Evolutionary conservation across 2,329 filamentous ascomycete genomes (phyloP).

Genomic region (Xylariaceae sp.): DNA sequence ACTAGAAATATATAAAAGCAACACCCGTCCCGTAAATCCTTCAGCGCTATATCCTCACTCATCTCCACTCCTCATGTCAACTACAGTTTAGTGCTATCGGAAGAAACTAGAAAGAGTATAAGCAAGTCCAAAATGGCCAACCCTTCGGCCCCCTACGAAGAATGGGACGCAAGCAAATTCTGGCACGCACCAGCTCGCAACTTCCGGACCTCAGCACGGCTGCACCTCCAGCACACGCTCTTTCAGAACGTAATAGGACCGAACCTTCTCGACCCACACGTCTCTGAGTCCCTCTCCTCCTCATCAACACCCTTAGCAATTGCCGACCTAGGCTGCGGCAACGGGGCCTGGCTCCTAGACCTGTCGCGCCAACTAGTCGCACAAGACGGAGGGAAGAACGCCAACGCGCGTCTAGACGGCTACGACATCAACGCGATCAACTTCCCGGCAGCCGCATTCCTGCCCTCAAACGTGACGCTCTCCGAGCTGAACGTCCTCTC

Average conservation of each 20-base stretch:
- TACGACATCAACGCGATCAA: slow-evolving; percentile 23
- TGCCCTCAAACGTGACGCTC: slow-evolving; percentile 16
- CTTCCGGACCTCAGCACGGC: slow-evolving; percentile 21
- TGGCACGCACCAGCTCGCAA: slow-evolving; percentile 22
- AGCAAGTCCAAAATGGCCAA: slow-evolving; percentile 2
- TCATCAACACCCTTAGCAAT: slow-evolving; percentile 12
- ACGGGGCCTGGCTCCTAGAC: slow-evolving; percentile 22
- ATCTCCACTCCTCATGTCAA: too few relatives aligned
- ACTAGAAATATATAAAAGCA: too few relatives aligned
- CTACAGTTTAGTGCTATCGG: too few relatives aligned
- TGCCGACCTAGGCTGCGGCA: slow-evolving; percentile 26
- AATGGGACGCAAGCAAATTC: slow-evolving; percentile 11
- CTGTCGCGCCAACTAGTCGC: slow-evolving; percentile 15
- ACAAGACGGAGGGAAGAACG: not conserved
- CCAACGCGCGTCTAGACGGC: slow-evolving; percentile 16
- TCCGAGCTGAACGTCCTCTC: slow-evolving; percentile 19
- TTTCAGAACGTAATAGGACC: slow-evolving; percentile 23
- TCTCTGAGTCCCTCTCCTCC: slow-evolving; percentile 8
- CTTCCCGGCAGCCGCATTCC: slow-evolving; percentile 15
- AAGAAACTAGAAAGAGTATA: too few relatives aligned
- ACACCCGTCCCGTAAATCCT: too few relatives aligned
- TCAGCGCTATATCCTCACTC: too few relatives aligned
- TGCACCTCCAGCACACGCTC: slow-evolving; percentile 27
- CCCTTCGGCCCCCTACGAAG: not conserved
- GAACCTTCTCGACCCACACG: slow-evolving; percentile 18